phyloP scores from a whole-genome alignment of 75 land plant genomes.

The Gnetum montanum region DNA sequence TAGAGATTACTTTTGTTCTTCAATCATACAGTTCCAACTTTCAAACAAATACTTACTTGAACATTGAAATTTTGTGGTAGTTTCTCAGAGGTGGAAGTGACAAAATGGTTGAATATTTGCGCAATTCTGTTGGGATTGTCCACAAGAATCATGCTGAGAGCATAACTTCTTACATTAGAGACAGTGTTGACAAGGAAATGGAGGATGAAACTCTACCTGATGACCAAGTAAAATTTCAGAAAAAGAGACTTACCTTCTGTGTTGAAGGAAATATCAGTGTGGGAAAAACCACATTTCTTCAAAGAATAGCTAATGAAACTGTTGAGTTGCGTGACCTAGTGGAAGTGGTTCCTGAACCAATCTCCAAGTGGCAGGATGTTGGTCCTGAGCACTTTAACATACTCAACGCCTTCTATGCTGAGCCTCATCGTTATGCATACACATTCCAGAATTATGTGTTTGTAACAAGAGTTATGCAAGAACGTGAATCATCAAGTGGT shows the following conservation, averaged over 20 bases:
- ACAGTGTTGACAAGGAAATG: conserved; percentile 77
- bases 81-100: conserved; percentile 56
- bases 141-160: conserved; percentile 94
- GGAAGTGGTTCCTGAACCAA: conserved; percentile 90
- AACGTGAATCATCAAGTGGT: conserved; percentile 84
- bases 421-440: conserved; percentile 95
- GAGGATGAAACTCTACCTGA: conserved; percentile 26
- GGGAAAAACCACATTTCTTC: conserved; percentile 94
- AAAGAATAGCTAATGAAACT: conserved; percentile 93
- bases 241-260: conserved; percentile 85
- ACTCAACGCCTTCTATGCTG: conserved; percentile 91
- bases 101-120: conserved; percentile 88
- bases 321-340: conserved; percentile 90
- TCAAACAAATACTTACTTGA: too few species aligned
- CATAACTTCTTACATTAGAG: conserved; percentile 81
- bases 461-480: conserved; percentile 98
- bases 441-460: conserved; percentile 99
- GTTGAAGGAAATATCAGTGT: conserved; percentile 99
- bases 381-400: conserved; percentile 94
- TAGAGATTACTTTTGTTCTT: too few species aligned
- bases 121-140: conserved; percentile 79
- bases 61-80: too few species aligned
- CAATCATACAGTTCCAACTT: too few species aligned
- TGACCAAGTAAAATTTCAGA: conserved; percentile 18
- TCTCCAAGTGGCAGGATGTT: conserved; percentile 46